Evolutionary conservation across 1,284 basidiomycete species (phyloP).

Genomic region (Ceratobasidium papillatum): DNA sequence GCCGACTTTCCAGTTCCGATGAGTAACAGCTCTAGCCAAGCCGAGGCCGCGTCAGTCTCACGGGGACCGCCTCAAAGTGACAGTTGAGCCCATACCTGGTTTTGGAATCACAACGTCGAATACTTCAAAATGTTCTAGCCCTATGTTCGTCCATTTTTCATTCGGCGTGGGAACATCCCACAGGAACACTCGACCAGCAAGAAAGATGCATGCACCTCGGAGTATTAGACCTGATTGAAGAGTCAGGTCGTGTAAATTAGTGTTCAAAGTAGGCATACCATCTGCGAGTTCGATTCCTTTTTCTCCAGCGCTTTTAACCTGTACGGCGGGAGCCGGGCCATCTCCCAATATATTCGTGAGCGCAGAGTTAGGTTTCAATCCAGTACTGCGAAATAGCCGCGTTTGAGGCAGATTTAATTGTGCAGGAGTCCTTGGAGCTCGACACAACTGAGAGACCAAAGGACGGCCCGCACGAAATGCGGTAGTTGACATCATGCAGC

Average conservation of each 20-base stretch:
- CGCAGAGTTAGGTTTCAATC: slow-evolving; percentile 10
- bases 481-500: slow-evolving; percentile 30
- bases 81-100: slow-evolving; percentile 71
- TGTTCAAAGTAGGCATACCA: slow-evolving; percentile 37
- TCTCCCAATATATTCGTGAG: slow-evolving; percentile 78
- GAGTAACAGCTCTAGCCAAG: slow-evolving; percentile 79
- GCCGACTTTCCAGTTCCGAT: slow-evolving; percentile 85
- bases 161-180: slow-evolving; percentile 82
- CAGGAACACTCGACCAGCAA: slow-evolving; percentile 86
- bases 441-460: slow-evolving; percentile 4
- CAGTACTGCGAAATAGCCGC: not conserved
- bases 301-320: slow-evolving; percentile 68
- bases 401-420: not conserved
- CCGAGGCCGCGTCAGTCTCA: not conserved
- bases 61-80: not conserved
- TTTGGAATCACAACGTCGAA: slow-evolving; percentile 84
- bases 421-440: not conserved
- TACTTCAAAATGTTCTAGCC: slow-evolving; percentile 74
- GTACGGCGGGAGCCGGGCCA: slow-evolving; percentile 71
- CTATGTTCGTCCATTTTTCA: slow-evolving; percentile 66
- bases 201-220: slow-evolving; percentile 79
- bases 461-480: slow-evolving; percentile 2
- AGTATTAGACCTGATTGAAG: slow-evolving; percentile 68
- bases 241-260: not conserved
- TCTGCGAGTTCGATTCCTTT: slow-evolving; percentile 73